Conservation (phyloP, 108 stramenopile species). For the Aurantiochytrium sp. region DNA sequence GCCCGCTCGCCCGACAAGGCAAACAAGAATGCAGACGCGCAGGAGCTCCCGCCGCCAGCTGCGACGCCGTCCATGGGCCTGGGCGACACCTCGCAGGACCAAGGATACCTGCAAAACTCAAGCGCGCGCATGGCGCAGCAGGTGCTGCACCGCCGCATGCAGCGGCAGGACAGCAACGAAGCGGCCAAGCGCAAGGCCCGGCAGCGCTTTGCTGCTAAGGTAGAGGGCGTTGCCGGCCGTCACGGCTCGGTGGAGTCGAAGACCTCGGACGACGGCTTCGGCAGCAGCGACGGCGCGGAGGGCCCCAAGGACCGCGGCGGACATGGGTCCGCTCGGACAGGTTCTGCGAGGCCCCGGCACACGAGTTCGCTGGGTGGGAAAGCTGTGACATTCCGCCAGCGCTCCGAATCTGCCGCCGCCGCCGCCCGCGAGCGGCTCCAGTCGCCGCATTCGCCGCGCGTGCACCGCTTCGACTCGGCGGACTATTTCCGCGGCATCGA, state of each 20-base stretch:
- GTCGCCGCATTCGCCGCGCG: neutral
- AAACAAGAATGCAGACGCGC: neutral
- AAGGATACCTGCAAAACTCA: neutral
- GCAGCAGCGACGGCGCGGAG: too few species aligned
- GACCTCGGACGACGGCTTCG: neutral
- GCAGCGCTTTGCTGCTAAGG: neutral
- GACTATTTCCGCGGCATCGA: constrained; percentile 14
- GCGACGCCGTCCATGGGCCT: too few species aligned
- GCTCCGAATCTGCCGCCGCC: neutral
- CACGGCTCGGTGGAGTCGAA: neutral
- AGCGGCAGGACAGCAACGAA: neutral
- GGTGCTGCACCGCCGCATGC: neutral
- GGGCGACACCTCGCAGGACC: too few species aligned
- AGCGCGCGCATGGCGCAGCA: neutral
- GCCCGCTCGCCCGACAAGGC: neutral
- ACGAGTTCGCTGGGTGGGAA: neutral
- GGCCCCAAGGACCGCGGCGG: too few species aligned
- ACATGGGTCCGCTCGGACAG: too few species aligned
- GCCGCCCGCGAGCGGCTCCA: neutral
- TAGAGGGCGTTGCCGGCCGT: neutral
- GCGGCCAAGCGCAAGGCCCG: neutral
- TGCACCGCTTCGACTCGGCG: constrained; percentile 27
- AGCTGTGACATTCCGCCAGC: neutral
- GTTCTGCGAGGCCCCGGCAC: neutral
- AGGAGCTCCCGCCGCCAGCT: neutral